Evolutionary conservation across 2,329 filamentous ascomycete species (phyloP).

Genomic region (Aureobasidium melanogenum): DNA sequence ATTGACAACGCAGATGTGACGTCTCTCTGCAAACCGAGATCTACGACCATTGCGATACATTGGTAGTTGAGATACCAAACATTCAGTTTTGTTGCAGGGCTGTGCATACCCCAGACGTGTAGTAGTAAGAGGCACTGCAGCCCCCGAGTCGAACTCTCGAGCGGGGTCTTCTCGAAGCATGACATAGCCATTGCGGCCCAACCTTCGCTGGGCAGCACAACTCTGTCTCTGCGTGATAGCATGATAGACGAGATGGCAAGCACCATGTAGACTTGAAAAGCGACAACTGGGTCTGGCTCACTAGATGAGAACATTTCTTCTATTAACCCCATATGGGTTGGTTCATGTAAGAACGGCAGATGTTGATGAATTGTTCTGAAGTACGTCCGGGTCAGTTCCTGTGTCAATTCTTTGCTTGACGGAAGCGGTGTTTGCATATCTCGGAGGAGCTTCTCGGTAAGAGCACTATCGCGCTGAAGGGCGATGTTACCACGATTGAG

Average conservation of each 20-base stretch:
- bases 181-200: not conserved
- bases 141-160: not conserved
- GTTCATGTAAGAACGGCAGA: not conserved
- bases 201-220: not conserved
- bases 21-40: not conserved
- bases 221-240: not conserved
- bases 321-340: not conserved
- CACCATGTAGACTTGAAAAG: conserved; percentile 6
- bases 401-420: not conserved
- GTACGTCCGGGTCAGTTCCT: not conserved
- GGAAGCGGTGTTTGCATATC: not conserved
- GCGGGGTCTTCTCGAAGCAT: not conserved
- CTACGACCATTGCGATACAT: conserved; percentile 4
- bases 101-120: conserved; percentile 2
- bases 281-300: not conserved
- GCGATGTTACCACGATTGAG: not conserved
- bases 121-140: conserved; percentile 1
- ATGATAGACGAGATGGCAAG: not conserved
- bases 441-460: not conserved
- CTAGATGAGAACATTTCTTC: not conserved
- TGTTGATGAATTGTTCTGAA: not conserved
- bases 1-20: not conserved
- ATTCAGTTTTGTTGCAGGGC: not conserved
- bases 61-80: conserved; percentile 7
- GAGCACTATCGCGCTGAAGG: not conserved